Evolutionary conservation across 2,329 filamentous ascomycete genomes (phyloP), one percentile per base, ranked within the genome.

Genomic region (Fusarium pininemorale): DNA sequence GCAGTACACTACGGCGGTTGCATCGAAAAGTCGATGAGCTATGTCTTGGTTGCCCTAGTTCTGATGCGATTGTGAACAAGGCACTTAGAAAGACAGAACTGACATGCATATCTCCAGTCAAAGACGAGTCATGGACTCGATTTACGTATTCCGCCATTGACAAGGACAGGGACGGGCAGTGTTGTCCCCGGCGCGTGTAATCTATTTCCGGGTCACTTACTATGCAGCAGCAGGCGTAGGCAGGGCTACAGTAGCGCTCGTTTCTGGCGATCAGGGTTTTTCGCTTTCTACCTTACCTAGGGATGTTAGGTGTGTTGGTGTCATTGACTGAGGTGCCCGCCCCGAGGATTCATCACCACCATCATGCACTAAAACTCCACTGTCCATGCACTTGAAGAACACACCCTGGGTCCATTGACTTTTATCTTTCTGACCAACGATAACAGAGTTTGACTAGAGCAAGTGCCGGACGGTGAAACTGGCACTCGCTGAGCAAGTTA

Each of bases 231-330:
- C 51, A 32, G 57, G n/a, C 45, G 38, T 15, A 47, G 24, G 44
- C 55, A 48, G 32, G 55, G 55, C 55, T 58, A 58, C 30, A 32
- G 37, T 71, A 77, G 71, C 51, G 67, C 55, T 48, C 22, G 42
- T 48, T 44, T 62, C 63, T 59, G 74, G 24, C 54, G 75, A 77
- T 78, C 72, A 75, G 65, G 74, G 56, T 55, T 65, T 72, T 65
- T 63, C 50, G 50, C 55, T 54, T 45, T 65, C 45, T 48, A 47
- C 22, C 32, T 35, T 32, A 32, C 32, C 32, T 32, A 30, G 11
- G 11, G 12, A 41, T n/a, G 45, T 37, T 28, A 42, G 24, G 32
- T 44, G 45, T 67, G 51, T 62, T 62, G 57, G 68, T 59, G 69
- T 74, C 63, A 69, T 72, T 42, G 60, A 75, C 61, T 57, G 53